A percentile compares a stretch with the other conserved stretches of the same genome.
phyloP scores from a whole-genome alignment of 345 rosid genomes.

The Sapria himalayana region DNA sequence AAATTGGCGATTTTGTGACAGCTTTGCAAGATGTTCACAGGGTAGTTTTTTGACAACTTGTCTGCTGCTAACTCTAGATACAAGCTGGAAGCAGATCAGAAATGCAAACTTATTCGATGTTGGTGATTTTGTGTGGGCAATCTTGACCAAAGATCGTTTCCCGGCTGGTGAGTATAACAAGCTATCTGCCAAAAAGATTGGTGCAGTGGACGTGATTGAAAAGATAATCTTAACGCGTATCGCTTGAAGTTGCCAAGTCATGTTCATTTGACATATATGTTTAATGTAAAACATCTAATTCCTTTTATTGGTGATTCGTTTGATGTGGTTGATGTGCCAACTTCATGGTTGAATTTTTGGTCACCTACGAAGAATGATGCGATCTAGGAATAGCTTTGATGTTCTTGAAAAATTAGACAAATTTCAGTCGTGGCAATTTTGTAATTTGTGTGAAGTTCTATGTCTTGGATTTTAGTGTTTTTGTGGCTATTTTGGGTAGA shows the following conservation, averaged over 20 bases:
- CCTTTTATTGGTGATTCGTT: constrained; percentile 5
- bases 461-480: no score
- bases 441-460: no score
- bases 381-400: background rate
- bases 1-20: background rate
- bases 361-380: constrained; percentile 1
- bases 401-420: no score
- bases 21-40: background rate
- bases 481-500: no score
- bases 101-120: background rate
- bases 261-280: background rate
- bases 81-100: background rate
- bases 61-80: background rate
- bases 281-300: background rate
- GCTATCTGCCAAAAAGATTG: background rate
- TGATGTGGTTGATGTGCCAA: background rate
- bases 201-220: background rate
- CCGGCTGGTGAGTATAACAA: background rate
- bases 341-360: constrained; percentile 2
- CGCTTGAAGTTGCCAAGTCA: background rate
- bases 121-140: constrained; percentile 1
- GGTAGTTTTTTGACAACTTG: background rate
- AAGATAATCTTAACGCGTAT: background rate
- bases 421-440: no score
- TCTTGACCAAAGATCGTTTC: background rate